phyloP scores from a whole-genome alignment of 2,329 filamentous ascomycete species.

The Stemphylium vesicarium region DNA sequence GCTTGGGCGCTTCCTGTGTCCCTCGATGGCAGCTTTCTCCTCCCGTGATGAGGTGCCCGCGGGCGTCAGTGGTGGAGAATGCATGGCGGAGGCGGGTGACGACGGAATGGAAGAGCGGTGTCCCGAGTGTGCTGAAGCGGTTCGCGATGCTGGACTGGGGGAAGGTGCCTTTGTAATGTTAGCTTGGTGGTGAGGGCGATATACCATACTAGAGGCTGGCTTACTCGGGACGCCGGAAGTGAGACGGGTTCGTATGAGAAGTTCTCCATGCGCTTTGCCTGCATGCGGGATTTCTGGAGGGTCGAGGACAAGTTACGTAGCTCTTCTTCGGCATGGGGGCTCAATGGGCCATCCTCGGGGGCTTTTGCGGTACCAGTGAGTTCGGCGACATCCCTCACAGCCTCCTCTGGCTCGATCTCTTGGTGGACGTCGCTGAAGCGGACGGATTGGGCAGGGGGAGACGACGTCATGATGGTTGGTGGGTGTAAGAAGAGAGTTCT shows the following conservation, averaged over 20 bases:
- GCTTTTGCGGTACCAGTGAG: conserved; percentile 31
- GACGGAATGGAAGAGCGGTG: conserved; percentile 61
- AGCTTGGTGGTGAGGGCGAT: conserved; percentile 22
- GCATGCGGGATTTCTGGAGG: conserved; percentile 75
- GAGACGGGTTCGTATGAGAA: conserved; percentile 92
- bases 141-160: conserved; percentile 53
- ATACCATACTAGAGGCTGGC: conserved; percentile 44
- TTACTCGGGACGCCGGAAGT: conserved; percentile 80
- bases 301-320: conserved; percentile 74
- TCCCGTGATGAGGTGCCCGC: conserved; percentile 73
- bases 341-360: conserved; percentile 39
- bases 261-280: conserved; percentile 82
- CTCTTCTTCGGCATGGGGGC: conserved; percentile 63
- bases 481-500: conserved; percentile 8
- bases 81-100: conserved; percentile 72
- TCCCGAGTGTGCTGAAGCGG: conserved; percentile 58
- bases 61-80: conserved; percentile 89
- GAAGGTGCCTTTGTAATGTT: conserved; percentile 55
- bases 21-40: conserved; percentile 47
- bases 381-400: conserved; percentile 42
- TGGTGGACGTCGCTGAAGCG: conserved; percentile 50
- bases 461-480: conserved; percentile 35
- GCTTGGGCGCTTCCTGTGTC: conserved; percentile 46
- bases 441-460: conserved; percentile 38
- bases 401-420: conserved; percentile 47